Conservation (phyloP, 352 stramenopile species). For the Pythium sp. region DNA sequence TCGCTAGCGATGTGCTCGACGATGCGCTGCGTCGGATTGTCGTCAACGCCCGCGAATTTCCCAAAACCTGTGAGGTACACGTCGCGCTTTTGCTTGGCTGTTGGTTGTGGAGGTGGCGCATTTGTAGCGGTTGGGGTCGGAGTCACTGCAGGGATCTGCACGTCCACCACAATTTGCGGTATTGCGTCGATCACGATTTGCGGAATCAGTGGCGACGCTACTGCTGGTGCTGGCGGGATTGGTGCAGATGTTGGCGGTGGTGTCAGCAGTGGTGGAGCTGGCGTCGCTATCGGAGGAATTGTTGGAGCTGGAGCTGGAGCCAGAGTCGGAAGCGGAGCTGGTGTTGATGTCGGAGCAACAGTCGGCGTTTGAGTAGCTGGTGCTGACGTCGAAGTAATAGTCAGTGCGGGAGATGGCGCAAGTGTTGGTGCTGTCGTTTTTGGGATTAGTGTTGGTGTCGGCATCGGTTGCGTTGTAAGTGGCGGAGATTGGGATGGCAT, state of each 20-base stretch:
- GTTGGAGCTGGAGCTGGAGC: background rate
- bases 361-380: background rate
- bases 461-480: background rate
- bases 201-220: background rate
- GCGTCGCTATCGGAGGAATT: background rate
- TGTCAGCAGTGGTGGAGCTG: background rate
- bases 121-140: background rate
- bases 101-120: background rate
- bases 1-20: slow-evolving; percentile 2
- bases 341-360: background rate
- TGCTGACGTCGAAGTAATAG: background rate
- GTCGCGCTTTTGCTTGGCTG: background rate
- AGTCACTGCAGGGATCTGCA: background rate
- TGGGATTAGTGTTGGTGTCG: background rate
- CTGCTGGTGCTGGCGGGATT: background rate
- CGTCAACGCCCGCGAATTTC: background rate
- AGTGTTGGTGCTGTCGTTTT: background rate
- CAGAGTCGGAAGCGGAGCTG: background rate
- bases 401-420: background rate
- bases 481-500: background rate
- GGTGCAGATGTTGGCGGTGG: background rate
- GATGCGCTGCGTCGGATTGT: slow-evolving; percentile 2
- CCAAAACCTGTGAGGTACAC: slow-evolving; percentile 1
- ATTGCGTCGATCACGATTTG: background rate
- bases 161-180: background rate